These are phyloP conservation scores for Acacia confusa DNA, from an alignment of 306 rosid genomes.

Conservation along the genomic window DNA sequence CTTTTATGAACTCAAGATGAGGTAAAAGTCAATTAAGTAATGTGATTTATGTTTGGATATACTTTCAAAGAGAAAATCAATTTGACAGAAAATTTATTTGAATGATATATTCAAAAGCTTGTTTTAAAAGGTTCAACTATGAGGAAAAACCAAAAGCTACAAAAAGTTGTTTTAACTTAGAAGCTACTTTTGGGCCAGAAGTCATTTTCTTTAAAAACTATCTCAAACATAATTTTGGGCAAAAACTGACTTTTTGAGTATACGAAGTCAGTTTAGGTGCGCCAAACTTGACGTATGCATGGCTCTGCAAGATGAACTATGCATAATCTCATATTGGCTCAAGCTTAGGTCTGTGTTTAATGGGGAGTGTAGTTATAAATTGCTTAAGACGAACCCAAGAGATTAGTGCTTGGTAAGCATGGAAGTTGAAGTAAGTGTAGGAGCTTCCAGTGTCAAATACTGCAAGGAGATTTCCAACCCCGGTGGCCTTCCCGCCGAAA, in stretches of 20 bases:
- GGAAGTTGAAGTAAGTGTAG: conserved; percentile 74
- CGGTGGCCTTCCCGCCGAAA: conserved; percentile 64
- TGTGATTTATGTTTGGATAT: background rate
- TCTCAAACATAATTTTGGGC: background rate
- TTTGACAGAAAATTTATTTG: too few relatives aligned
- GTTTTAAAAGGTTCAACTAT: too few relatives aligned
- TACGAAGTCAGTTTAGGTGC: background rate
- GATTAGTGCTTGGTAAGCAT: conserved; percentile 58
- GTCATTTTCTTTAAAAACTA: background rate
- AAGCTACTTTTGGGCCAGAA: background rate
- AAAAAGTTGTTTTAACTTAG: background rate
- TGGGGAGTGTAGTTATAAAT: background rate
- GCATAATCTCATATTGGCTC: background rate
- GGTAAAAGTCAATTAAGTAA: background rate
- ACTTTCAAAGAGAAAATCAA: too few relatives aligned
- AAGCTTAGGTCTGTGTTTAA: background rate
- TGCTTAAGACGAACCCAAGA: conserved; percentile 55
- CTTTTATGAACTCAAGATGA: too few relatives aligned
- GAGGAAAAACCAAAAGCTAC: too few relatives aligned
- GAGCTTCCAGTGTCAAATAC: conserved; percentile 89
- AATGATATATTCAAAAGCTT: background rate
- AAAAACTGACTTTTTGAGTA: background rate
- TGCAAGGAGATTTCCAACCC: conserved; percentile 45
- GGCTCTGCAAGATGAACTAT: background rate
- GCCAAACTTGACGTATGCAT: background rate